Conservation (phyloP, 352 stramenopile species). For the Phytophthora tubulina region DNA sequence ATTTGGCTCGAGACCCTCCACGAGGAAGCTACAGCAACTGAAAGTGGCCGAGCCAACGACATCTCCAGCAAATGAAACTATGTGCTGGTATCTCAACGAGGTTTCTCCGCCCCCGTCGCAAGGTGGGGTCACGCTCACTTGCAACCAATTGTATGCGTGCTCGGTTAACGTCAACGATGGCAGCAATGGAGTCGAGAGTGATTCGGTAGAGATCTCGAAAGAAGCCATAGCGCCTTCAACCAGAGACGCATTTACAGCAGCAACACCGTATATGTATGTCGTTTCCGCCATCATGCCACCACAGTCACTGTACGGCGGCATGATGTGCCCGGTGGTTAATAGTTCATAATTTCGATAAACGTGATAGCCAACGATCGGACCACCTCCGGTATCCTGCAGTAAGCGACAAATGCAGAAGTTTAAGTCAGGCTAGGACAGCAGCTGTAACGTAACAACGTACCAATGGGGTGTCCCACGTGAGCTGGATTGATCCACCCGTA, state of each 20-base stretch:
- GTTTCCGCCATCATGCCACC: conserved; percentile 45
- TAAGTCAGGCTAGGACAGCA: not conserved
- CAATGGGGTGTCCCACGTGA: conserved; percentile 55
- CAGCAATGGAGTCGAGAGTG: conserved; percentile 39
- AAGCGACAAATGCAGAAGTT: not conserved
- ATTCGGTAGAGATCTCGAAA: conserved; percentile 35
- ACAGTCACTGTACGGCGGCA: conserved; percentile 60
- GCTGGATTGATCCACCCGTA: conserved; percentile 53
- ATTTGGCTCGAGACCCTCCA: conserved; percentile 36
- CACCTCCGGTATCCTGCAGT: conserved; percentile 49
- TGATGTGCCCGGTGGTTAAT: conserved; percentile 39
- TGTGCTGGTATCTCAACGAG: conserved; percentile 50
- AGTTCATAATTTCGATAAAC: conserved; percentile 70
- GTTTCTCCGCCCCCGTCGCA: conserved; percentile 56
- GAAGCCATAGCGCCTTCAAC: conserved; percentile 50
- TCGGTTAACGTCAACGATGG: conserved; percentile 35
- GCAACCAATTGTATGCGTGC: conserved; percentile 41
- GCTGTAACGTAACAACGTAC: conserved; percentile 31
- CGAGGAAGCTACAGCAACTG: conserved; percentile 52
- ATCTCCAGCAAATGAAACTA: conserved; percentile 18
- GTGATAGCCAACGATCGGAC: conserved; percentile 54
- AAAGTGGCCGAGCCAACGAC: conserved; percentile 42
- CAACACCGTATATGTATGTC: conserved; percentile 59
- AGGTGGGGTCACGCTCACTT: conserved; percentile 41
- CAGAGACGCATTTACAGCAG: conserved; percentile 49